phyloP scores from a whole-genome alignment of 2,329 filamentous ascomycete species.

The Cytospora piceae region DNA sequence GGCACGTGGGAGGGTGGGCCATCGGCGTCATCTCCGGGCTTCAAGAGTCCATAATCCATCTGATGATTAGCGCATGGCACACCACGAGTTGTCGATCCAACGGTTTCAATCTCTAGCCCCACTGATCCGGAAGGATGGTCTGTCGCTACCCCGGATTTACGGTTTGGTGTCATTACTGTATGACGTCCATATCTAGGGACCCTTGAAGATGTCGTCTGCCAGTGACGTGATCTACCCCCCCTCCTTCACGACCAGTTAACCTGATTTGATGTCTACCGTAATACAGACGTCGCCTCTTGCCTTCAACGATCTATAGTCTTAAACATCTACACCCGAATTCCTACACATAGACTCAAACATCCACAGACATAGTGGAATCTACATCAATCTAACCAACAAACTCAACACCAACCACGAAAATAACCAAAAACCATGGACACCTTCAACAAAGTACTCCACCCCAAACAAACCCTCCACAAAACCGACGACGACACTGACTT shows the following conservation, averaged over 20 bases:
- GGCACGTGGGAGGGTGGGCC: neutral
- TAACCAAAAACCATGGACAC: slow-evolving; percentile 21
- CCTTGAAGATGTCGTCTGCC: neutral
- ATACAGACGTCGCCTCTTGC: too few relatives aligned
- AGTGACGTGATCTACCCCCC: neutral
- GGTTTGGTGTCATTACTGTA: neutral
- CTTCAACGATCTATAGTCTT: too few relatives aligned
- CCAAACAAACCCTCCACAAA: slow-evolving; percentile 18
- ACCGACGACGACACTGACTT: slow-evolving; percentile 8
- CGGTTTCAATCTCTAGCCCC: neutral
- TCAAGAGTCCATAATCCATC: neutral
- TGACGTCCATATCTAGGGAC: neutral
- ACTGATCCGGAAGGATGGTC: neutral
- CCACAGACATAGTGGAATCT: neutral
- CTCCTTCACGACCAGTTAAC: neutral
- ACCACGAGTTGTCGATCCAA: neutral
- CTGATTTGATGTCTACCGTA: too few relatives aligned
- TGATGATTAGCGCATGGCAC: neutral
- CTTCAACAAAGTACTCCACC: slow-evolving; percentile 30
- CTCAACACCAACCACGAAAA: neutral
- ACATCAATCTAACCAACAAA: neutral
- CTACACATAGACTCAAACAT: too few relatives aligned
- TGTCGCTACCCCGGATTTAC: neutral
- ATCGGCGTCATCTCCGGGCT: neutral
- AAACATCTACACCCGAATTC: too few relatives aligned